phyloP scores from a whole-genome alignment of 352 stramenopile genomes.

The Phytophthora citricola region DNA sequence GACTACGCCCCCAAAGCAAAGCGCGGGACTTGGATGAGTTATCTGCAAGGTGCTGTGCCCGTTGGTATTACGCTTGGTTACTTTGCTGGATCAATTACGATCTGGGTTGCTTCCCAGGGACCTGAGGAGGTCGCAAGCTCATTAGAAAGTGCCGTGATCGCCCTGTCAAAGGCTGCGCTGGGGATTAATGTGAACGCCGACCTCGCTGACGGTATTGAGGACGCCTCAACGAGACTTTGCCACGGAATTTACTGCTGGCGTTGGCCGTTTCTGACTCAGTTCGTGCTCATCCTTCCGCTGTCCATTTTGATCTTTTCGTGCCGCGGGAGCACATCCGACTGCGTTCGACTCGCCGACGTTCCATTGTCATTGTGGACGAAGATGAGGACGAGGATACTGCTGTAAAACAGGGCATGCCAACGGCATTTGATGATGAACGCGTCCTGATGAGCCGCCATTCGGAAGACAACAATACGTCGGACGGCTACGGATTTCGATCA shows the following conservation, averaged over 20 bases:
- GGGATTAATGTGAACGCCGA: conserved; percentile 29
- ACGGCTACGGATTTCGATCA: conserved; percentile 27
- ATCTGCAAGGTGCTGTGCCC: conserved; percentile 75
- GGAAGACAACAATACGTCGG: conserved; percentile 3
- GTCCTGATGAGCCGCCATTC: conserved; percentile 33
- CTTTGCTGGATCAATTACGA: conserved; percentile 75
- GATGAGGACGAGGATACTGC: conserved; percentile 49
- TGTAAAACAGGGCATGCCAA: conserved; percentile 33
- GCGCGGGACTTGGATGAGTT: conserved; percentile 86
- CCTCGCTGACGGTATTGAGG: conserved; percentile 43
- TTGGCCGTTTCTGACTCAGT: conserved; percentile 87
- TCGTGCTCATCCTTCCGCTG: conserved; percentile 73
- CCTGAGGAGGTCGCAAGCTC: conserved; percentile 18
- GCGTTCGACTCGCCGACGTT: conserved; percentile 55
- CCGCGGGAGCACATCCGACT: conserved; percentile 72
- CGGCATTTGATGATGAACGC: conserved; percentile 36
- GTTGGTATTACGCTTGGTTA: conserved; percentile 84
- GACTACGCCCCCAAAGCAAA: conserved; percentile 81
- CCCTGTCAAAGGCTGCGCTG: conserved; percentile 27
- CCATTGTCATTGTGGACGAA: conserved; percentile 71
- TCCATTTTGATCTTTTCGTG: conserved; percentile 85
- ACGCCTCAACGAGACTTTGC: conserved; percentile 53
- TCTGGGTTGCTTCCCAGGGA: conserved; percentile 52
- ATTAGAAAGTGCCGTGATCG: conserved; percentile 13
- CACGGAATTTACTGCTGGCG: conserved; percentile 87